Evolutionary conservation across 1,284 basidiomycete genomes (phyloP), one percentile per base, ranked within the genome.

Genomic region (Ceratobasidium sp.): DNA sequence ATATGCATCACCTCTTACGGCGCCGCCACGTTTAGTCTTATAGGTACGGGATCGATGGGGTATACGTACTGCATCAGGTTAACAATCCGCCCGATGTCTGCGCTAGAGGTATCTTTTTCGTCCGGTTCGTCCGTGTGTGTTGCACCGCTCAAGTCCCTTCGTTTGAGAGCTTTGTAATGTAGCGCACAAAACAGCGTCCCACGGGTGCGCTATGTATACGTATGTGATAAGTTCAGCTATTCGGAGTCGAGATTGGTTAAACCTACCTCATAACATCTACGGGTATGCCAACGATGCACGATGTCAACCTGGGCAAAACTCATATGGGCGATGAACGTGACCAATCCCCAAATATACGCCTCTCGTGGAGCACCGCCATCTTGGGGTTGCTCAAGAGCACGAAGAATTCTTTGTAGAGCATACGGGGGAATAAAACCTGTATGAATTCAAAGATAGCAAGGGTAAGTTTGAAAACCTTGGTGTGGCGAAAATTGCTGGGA

Each of bases 241-340:
- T 27, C 11, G 33, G 30, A 21, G 27, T 19, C 13, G 13, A 8
- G 23, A 39, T 49, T 39, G n/a, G 36, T 13, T 39, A 19, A 25
- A 41, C 50, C 7, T 27, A 66, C 62, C 29, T 87, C 86, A 72
- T 88, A 87, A 72, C 85, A 85, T 52, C 85, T 77, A 33, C 87
- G 81, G 2, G 83, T 84, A 74, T 87, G 84, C 87, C 87, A 89
- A 25, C 79, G 78, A 74, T 86, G 82, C 71, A 85, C 83, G n/a
- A 88, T 76, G 75, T 88, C 87, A 11, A 83, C 79, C 73, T 88
- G 86, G 0, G 87, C 87, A 74, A 88, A 88, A 0, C 86, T 87
- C 9, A 88, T 78, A 75, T 89, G 82, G 44, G 82, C 71, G 13
- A 75, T 50, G 52, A 75, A 74, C 19, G 72, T 71, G 21, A 74